A percentile compares a stretch with the other conserved stretches of the same genome.
phyloP scores from a whole-genome alignment of 805 yeast species.

The Suhomyces prunicola region DNA sequence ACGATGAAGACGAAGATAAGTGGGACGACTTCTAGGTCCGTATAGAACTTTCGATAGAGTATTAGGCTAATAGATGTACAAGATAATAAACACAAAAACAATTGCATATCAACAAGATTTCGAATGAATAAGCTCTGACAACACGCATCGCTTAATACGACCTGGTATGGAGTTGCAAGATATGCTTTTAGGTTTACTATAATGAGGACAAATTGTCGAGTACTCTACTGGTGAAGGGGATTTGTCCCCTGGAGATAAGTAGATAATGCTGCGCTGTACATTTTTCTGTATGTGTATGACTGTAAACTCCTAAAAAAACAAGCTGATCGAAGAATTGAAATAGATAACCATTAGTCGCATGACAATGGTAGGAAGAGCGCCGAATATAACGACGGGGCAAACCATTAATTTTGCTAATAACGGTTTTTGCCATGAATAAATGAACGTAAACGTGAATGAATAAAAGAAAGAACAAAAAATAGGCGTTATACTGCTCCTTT shows the following conservation, averaged over 20 bases:
- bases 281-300: background rate
- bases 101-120: too few relatives aligned
- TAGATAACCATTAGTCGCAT: background rate
- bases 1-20: constrained; percentile 47
- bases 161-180: too few relatives aligned
- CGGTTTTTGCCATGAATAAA: background rate
- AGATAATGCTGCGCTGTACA: background rate
- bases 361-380: background rate
- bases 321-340: background rate
- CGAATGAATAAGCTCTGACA: too few relatives aligned
- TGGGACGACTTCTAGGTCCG: constrained; percentile 61
- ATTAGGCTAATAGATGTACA: background rate
- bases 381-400: background rate
- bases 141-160: too few relatives aligned
- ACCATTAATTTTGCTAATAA: background rate
- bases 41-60: background rate
- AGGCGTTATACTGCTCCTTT: background rate
- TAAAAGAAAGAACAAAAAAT: background rate
- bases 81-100: background rate
- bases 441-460: background rate
- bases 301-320: constrained; percentile 2
- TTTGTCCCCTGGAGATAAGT: too few relatives aligned
- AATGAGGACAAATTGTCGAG: too few relatives aligned
- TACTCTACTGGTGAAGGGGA: too few relatives aligned
- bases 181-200: too few relatives aligned